These are phyloP conservation scores for Myxozyma vanderwaltii DNA, from an alignment of 805 yeast species.

Conservation along the genomic window DNA sequence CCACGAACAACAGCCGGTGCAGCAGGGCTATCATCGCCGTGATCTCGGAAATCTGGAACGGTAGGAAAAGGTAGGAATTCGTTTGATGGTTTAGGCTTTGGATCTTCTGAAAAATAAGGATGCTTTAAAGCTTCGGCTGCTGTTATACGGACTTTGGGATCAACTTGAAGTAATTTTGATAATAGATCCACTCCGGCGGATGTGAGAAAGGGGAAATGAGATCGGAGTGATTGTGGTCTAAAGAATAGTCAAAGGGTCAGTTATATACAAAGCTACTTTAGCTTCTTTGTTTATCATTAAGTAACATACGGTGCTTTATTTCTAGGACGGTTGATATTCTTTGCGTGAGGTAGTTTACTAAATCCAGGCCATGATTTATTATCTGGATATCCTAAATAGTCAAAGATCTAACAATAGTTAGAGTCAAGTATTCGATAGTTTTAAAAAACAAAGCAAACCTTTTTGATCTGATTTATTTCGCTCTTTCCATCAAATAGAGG, in stretches of 20 bases:
- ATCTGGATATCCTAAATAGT: slow-evolving; percentile 49
- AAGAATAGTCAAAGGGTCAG: too few species aligned
- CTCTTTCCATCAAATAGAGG: slow-evolving; percentile 52
- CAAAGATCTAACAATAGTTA: slow-evolving; percentile 45
- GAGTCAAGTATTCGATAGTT: too few species aligned
- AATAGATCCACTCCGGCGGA: slow-evolving; percentile 43
- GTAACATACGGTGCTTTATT: slow-evolving; percentile 39
- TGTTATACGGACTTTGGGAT: slow-evolving; percentile 49
- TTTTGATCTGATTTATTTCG: slow-evolving; percentile 50
- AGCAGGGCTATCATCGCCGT: slow-evolving; percentile 11
- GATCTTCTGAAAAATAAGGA: slow-evolving; percentile 48
- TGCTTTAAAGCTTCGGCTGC: slow-evolving; percentile 53
- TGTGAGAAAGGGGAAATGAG: slow-evolving; percentile 30
- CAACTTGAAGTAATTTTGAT: slow-evolving; percentile 46
- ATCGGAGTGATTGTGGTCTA: slow-evolving; percentile 6
- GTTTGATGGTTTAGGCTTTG: slow-evolving; percentile 44
- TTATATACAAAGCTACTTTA: too few species aligned
- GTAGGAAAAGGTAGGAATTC: slow-evolving; percentile 40
- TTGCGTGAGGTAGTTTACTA: slow-evolving; percentile 41
- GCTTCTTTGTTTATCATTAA: too few species aligned
- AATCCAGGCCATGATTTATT: slow-evolving; percentile 34
- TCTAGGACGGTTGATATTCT: slow-evolving; percentile 41
- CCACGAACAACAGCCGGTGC: slow-evolving; percentile 29
- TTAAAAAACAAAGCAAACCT: slow-evolving; percentile 18
- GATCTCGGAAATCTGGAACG: slow-evolving; percentile 6